Conservation (phyloP, 1,139 yeast genomes). For the Blastobotrys malaysiensis region DNA sequence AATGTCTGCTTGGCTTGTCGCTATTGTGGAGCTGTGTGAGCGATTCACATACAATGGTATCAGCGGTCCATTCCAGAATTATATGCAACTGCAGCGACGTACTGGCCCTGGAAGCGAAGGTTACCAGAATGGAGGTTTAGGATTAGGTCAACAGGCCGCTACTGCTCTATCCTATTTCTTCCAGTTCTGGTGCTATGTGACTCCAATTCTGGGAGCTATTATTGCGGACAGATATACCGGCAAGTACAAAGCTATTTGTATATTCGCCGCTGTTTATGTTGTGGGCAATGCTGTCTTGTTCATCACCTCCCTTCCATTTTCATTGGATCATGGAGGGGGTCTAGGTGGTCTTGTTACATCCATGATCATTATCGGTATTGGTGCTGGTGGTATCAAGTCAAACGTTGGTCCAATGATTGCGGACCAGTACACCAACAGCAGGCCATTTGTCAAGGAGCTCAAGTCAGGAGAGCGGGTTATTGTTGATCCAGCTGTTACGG, state of each 20-base stretch:
- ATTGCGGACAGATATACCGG: slow-evolving; percentile 72
- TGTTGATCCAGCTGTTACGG: slow-evolving; percentile 62
- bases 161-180: slow-evolving; percentile 70
- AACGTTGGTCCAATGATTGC: slow-evolving; percentile 70
- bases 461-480: slow-evolving; percentile 62
- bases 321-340: slow-evolving; percentile 39
- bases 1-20: slow-evolving; percentile 59
- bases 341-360: slow-evolving; percentile 51
- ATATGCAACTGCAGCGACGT: slow-evolving; percentile 48
- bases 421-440: slow-evolving; percentile 58
- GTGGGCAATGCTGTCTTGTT: slow-evolving; percentile 58
- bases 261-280: slow-evolving; percentile 55
- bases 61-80: slow-evolving; percentile 70
- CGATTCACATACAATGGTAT: slow-evolving; percentile 78
- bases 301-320: slow-evolving; percentile 63
- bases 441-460: slow-evolving; percentile 53
- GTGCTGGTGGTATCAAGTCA: slow-evolving; percentile 78
- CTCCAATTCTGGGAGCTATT: slow-evolving; percentile 74
- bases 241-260: slow-evolving; percentile 61
- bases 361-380: slow-evolving; percentile 65
- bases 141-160: slow-evolving; percentile 58
- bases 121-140: slow-evolving; percentile 53
- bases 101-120: background rate
- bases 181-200: slow-evolving; percentile 77
- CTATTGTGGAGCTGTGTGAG: slow-evolving; percentile 73